Evolutionary conservation across 2,329 filamentous ascomycete species (phyloP), one percentile per base, ranked within the genome.

Genomic region (Parascedosporium putredinis): DNA sequence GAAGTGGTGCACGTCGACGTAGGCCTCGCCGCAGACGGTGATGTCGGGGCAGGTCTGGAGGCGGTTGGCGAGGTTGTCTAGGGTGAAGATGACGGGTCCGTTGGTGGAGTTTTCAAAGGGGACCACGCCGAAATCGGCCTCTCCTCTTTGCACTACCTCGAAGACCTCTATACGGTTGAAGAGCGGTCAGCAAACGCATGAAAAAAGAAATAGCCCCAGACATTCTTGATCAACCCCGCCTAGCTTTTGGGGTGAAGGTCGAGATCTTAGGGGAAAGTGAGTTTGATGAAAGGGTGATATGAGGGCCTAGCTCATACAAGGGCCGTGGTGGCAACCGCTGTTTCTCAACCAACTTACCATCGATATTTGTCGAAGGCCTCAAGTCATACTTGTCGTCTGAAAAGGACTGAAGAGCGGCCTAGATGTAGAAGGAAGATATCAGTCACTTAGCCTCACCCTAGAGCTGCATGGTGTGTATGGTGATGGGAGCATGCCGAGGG

Each of bases 51-150:
- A 88, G 40, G 68, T 66, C 38, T 65, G 67, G 34, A 79, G 69
- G 23, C 85, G 74, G 67, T 95, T 88, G 56, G 88, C 88, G 53
- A 98, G 80, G 55, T 91, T 79, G 66, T 96, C 90, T 22, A 97
- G 77, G 0, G 90, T 95, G 64, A 88, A 86, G 50, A 93, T 81
- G 46, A 98, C 93, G 50, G 85, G 84, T 60, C 93, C 93, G 66
- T 97, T 95, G 62, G 88, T 91, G 36, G 87, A 94, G 71, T 98
- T 98, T 64, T 97, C 91, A 66, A 95, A 90, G 5, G 93, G 93
- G 2, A 96, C 86, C 27, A 97, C 86, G 56, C 90, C 93, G 51
- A 83, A 83, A 48, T 76, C 67, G 1, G 79, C 79, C 42, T 70
- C 62, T 51, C 78, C 75, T 33, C 74, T 72, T 60, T 94, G 88